Conservation (phyloP, 176 grass and related monocot species). For the Leersia perrieri region DNA sequence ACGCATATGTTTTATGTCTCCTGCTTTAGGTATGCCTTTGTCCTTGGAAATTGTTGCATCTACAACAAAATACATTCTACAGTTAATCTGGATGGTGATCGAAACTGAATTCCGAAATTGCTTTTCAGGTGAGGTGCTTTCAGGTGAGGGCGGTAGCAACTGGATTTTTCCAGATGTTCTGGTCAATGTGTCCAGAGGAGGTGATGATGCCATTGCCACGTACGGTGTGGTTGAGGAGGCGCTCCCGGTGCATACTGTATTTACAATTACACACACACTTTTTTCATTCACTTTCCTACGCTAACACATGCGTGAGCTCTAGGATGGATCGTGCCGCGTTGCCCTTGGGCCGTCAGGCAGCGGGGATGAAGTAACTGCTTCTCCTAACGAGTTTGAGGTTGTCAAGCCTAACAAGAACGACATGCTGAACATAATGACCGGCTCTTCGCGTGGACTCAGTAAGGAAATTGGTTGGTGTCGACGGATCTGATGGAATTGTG, state of each 20-base stretch:
- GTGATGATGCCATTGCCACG: slow-evolving; percentile 32
- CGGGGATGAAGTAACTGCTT: slow-evolving; percentile 40
- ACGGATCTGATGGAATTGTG: slow-evolving; percentile 73
- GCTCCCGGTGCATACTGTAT: slow-evolving; percentile 39
- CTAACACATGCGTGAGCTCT: slow-evolving; percentile 15
- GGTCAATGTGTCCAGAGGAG: slow-evolving; percentile 56
- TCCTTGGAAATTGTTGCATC: not conserved
- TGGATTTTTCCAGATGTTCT: slow-evolving; percentile 68
- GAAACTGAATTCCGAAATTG: slow-evolving; percentile 5
- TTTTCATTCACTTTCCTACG: not conserved
- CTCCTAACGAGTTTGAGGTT: slow-evolving; percentile 62
- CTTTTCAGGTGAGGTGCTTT: slow-evolving; percentile 56
- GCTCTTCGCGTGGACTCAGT: slow-evolving; percentile 42
- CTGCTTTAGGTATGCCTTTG: slow-evolving; percentile 48
- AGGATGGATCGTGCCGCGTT: slow-evolving; percentile 74
- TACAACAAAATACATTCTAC: not conserved
- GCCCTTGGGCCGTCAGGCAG: slow-evolving; percentile 52
- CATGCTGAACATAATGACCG: slow-evolving; percentile 70
- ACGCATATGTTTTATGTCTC: slow-evolving; percentile 73
- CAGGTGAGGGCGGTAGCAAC: slow-evolving; percentile 25
- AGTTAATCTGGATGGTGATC: not conserved
- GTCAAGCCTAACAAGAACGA: slow-evolving; percentile 72
- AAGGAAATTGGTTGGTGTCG: slow-evolving; percentile 62
- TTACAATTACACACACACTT: too few relatives aligned
- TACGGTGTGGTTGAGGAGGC: slow-evolving; percentile 63